Conservation (phyloP, 2,329 filamentous ascomycete genomes). For the Geoglossum cookeanum region DNA sequence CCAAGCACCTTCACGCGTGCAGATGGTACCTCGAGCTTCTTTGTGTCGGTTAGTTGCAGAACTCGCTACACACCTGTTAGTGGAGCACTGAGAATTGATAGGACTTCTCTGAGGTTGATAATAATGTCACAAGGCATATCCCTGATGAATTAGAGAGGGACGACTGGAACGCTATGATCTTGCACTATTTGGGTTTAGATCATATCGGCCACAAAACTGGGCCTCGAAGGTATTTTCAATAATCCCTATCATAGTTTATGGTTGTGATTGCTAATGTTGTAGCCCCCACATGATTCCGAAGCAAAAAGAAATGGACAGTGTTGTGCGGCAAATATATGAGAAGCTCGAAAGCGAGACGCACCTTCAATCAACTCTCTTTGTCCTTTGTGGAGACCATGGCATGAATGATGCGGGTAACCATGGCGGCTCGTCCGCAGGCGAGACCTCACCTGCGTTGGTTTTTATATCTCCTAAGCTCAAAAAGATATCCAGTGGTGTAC, state of each 20-base stretch:
- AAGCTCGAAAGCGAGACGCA: slow-evolving; percentile 54
- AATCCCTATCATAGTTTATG: not conserved
- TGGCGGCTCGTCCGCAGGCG: slow-evolving; percentile 78
- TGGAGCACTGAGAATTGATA: slow-evolving; percentile 18
- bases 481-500: slow-evolving; percentile 25
- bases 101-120: slow-evolving; percentile 96
- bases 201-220: slow-evolving; percentile 96
- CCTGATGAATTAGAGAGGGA: slow-evolving; percentile 50
- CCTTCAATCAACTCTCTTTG: slow-evolving; percentile 58
- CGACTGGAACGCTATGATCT: slow-evolving; percentile 85
- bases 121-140: slow-evolving; percentile 88
- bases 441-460: slow-evolving; percentile 81
- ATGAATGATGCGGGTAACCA: slow-evolving; percentile 99
- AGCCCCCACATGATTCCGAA: slow-evolving; percentile 86
- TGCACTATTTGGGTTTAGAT: slow-evolving; percentile 90
- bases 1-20: slow-evolving; percentile 68
- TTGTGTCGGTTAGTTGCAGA: slow-evolving; percentile 59
- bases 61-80: not conserved
- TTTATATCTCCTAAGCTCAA: slow-evolving; percentile 77
- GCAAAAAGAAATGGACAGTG: slow-evolving; percentile 79
- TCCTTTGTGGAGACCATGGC: slow-evolving; percentile 88
- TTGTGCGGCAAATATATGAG: slow-evolving; percentile 57
- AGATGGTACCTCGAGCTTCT: slow-evolving; percentile 94
- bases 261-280: slow-evolving; percentile 3
- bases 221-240: slow-evolving; percentile 45